phyloP scores from a whole-genome alignment of 2,329 filamentous ascomycete genomes.

The Trichoderma guizhouense region DNA sequence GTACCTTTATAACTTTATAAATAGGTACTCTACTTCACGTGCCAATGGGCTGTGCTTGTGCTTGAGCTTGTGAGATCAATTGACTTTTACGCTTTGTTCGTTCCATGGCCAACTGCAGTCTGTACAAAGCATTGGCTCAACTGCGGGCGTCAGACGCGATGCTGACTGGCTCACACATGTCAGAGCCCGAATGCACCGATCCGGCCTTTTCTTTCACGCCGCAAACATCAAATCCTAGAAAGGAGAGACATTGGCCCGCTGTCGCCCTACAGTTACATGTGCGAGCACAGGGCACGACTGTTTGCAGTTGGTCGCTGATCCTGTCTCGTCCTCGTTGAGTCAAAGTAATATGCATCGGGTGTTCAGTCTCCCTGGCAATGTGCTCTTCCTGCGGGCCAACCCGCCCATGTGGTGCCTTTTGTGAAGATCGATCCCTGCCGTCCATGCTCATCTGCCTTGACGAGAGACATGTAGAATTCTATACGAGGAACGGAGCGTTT shows the following conservation, averaged over 20 bases:
- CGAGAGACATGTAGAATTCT: background rate
- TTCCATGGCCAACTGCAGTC: background rate
- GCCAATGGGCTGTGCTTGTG: background rate
- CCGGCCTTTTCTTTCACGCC: slow-evolving; percentile 3
- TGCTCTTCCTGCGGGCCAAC: background rate
- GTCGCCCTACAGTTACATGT: slow-evolving; percentile 8
- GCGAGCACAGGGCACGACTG: background rate
- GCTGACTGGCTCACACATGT: slow-evolving; percentile 11
- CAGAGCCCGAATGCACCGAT: background rate
- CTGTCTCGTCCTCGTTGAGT: slow-evolving; percentile 22
- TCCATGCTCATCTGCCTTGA: background rate
- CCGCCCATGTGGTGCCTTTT: background rate
- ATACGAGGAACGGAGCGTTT: slow-evolving; percentile 1
- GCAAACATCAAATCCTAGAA: slow-evolving; percentile 1
- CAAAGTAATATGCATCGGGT: slow-evolving; percentile 16
- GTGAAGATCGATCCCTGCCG: slow-evolving; percentile 7
- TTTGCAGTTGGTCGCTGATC: slow-evolving; percentile 23
- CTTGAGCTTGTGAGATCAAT: background rate
- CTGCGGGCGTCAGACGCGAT: slow-evolving; percentile 1
- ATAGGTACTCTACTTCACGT: background rate
- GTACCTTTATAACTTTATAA: too few relatives aligned
- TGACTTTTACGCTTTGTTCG: background rate
- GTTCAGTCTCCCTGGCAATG: slow-evolving; percentile 20
- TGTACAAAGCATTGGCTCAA: background rate
- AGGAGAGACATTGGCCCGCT: slow-evolving; percentile 12